Base-by-base conservation (phyloP, 805 yeast genomes). In the Candida stauntonica region DNA sequence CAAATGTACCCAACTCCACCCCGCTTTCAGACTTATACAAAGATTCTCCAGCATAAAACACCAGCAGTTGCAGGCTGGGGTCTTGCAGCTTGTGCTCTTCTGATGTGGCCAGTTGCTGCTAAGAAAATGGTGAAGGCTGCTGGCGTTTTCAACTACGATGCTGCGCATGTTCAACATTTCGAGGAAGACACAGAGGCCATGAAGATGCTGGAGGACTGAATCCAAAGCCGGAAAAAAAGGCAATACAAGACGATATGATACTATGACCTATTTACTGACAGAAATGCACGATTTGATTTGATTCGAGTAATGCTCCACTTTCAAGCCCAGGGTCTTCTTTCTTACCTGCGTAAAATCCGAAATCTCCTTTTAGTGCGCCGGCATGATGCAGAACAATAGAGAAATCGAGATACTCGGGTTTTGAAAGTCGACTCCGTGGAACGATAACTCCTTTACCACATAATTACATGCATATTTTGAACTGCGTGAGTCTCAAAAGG, bases 51-150 rank as follows among this genome's bases (percentile, higher is more conserved):
- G 21, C 35, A 36, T 3, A 36, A 26, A 17, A 19, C 35, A 2
- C 35, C 35, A 3, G 20, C 27, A 5, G 28, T 36, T 9, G 39
- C 39, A 3, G 39, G 39, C 11, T 36, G 39, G 39, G 39, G 39
- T 5, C 9, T 31, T 2, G 32, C 26, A 5, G 26, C 31, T 3
- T 31, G 39, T 3, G 26, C 31, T 3, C 12, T 36, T 3, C 15
- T 36, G 23, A 17, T 36, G 26, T 36, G 39, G 39, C 39, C 39
- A 18, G 5, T 36, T 3, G 31, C 27, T 16, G 39, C 39, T 14
- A 30, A 31, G 31, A 17, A 31, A 17, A 15, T n/a, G 27, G 34
- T 31, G 14, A 36, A 26, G 13, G 26, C 26, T 4, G 19, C 30
- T 8, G 39, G 39, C 9, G n/a, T 36, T n/a, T 31, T 31, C 19